Base-by-base conservation (phyloP, 225 moss, liverwort and hornwort species). In the Thuidium tamariscinum region DNA sequence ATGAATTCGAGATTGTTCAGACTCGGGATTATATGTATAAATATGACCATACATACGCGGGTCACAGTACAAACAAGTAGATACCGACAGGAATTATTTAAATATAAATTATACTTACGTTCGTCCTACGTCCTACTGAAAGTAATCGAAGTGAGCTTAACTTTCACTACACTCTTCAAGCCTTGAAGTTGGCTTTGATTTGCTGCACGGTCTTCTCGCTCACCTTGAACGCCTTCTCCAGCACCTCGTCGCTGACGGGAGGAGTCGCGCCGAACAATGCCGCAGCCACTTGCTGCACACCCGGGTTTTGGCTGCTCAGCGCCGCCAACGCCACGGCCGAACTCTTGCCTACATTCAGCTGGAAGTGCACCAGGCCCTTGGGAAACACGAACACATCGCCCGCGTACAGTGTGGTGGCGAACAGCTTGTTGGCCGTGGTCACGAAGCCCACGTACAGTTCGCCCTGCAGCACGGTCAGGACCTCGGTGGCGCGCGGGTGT, bases 351-450 rank as follows among this genome's bases (percentile, higher is more conserved):
- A 44, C 44, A 44, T 44, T 44, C 44, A 44, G 44, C 44, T 44
- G 74, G 74, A 74, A 74, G 74, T 74, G 51, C 51, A 74, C 74
- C 19, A 89, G 67, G 8, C 65, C 89, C 49, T 21, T 49, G n/a
- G 87, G 89, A 36, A 89, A 75, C 54, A 89, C 54, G 69, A 81
- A 89, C 87, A 84, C 48, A 54, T 89, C 89, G 61, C 87, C 84
- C 1, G 37, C 79, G 20, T 9, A 29, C 75, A 90, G 14, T 6
- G 87, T 87, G 12, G 48, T 81, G 75, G 87, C 68, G 34, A 87
- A 90, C 55, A 90, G 76, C 30, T 62, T 42, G 62, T 84, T 84
- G 62, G 61, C 55, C 13, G 87, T 80, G 84, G 26, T 90, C 81
- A 87, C 87, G 80, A 90, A 87, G 8, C 90, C 90, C 42, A 84